phyloP scores from a whole-genome alignment of 2,329 filamentous ascomycete species.

The Beauveria varroae region DNA sequence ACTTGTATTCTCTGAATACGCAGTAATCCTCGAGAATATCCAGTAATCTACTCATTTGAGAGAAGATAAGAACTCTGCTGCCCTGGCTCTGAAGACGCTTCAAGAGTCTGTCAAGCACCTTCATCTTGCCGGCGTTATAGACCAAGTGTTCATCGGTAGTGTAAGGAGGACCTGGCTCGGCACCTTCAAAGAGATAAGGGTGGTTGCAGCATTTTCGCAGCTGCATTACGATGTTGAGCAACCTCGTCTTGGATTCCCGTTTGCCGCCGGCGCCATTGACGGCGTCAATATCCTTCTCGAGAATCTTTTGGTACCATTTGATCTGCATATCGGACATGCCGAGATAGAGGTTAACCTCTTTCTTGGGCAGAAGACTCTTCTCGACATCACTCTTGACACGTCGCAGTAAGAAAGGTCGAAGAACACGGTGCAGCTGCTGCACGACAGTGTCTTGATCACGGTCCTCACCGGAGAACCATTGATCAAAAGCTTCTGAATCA shows the following conservation, averaged over 20 bases:
- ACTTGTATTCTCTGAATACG: conserved; percentile 88
- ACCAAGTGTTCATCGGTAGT: conserved; percentile 96
- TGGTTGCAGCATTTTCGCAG: conserved; percentile 98
- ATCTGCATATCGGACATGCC: conserved; percentile 99
- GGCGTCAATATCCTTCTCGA: conserved; percentile 98
- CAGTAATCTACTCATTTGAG: conserved; percentile 94
- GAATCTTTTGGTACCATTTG: conserved; percentile 98
- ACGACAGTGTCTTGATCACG: conserved; percentile 93
- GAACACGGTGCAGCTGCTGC: conserved; percentile 86
- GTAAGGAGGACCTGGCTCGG: conserved; percentile 93
- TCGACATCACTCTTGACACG: conserved; percentile 97
- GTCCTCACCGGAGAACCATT: conserved; percentile 92
- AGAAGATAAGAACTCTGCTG: conserved; percentile 96
- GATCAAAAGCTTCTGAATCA: conserved; percentile 91
- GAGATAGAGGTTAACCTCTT: conserved; percentile 93
- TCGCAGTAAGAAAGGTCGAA: conserved; percentile 87
- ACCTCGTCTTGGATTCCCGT: conserved; percentile 91
- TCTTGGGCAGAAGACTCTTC: conserved; percentile 94
- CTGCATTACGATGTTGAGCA: conserved; percentile 99
- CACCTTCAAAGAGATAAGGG: conserved; percentile 94
- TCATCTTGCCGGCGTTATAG: conserved; percentile 94
- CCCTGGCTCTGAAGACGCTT: conserved; percentile 76
- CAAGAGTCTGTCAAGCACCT: conserved; percentile 87
- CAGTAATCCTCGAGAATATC: conserved; percentile 98
- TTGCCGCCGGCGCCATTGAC: conserved; percentile 96